Conservation (phyloP, 2,329 filamentous ascomycete species). For the Lomentospora prolificans region DNA sequence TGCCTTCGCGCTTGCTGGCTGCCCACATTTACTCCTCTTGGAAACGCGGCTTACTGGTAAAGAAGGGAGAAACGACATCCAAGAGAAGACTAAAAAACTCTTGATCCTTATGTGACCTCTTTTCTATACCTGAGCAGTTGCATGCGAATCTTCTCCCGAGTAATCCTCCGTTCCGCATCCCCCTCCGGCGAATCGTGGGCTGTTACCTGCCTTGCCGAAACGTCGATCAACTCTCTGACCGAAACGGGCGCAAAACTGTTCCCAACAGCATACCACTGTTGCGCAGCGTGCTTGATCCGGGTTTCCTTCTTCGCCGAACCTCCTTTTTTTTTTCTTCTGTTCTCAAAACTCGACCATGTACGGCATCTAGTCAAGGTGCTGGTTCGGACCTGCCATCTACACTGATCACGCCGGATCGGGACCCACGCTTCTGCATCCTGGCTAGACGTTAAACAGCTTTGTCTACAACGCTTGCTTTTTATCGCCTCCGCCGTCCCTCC, state of each 20-base stretch:
- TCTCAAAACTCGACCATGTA: neutral
- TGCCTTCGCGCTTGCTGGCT: neutral
- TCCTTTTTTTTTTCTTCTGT: neutral
- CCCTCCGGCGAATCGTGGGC: neutral
- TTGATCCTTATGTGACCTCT: too few species aligned
- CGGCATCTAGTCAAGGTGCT: neutral
- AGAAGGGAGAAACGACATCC: neutral
- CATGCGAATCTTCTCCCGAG: neutral
- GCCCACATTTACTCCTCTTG: too few species aligned
- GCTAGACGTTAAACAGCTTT: neutral
- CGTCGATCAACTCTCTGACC: constrained; percentile 3
- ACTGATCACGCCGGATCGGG: neutral
- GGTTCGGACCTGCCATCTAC: neutral
- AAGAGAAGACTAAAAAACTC: neutral
- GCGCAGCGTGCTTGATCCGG: neutral
- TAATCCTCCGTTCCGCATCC: neutral
- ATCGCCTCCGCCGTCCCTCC: neutral
- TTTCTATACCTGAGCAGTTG: neutral
- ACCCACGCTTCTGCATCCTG: neutral
- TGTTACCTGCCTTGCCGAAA: constrained; percentile 6
- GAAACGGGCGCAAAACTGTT: constrained; percentile 5
- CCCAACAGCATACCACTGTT: neutral
- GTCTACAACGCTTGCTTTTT: neutral
- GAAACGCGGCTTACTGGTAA: neutral
- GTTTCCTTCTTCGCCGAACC: neutral